phyloP scores from a whole-genome alignment of 768 basidiomycete genomes.

The Lenzites betulinus region DNA sequence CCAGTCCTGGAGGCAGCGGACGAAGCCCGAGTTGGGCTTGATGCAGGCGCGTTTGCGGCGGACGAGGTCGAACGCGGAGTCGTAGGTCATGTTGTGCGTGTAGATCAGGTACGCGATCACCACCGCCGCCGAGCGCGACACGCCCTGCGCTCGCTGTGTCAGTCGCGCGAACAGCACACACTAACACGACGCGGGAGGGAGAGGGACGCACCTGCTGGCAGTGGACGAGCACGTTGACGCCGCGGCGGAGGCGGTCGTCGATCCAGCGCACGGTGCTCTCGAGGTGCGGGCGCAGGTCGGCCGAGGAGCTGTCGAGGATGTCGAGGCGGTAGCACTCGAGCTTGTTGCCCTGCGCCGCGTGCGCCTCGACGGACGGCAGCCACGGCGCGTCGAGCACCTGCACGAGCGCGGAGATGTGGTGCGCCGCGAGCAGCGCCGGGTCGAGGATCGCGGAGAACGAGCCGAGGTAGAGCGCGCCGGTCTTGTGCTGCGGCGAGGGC shows the following conservation, averaged over 20 bases:
- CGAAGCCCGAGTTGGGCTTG: slow-evolving; percentile 80
- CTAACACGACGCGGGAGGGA: slow-evolving; percentile 1
- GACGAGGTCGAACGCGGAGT: slow-evolving; percentile 60
- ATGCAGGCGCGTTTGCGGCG: slow-evolving; percentile 69
- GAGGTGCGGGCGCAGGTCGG: slow-evolving; percentile 67
- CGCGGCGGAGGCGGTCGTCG: slow-evolving; percentile 56
- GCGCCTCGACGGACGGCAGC: slow-evolving; percentile 44
- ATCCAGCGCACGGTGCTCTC: slow-evolving; percentile 71
- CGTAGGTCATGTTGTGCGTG: slow-evolving; percentile 71
- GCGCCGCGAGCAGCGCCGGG: slow-evolving; percentile 47
- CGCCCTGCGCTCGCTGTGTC: slow-evolving; percentile 66
- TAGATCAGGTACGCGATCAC: slow-evolving; percentile 84
- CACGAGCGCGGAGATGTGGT: slow-evolving; percentile 60
- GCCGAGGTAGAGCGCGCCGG: slow-evolving; percentile 69
- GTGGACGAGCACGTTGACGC: slow-evolving; percentile 73
- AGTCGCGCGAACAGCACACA: too few species aligned
- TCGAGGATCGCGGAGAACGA: slow-evolving; percentile 65
- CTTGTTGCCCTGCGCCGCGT: slow-evolving; percentile 33
- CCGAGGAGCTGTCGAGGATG: slow-evolving; percentile 61
- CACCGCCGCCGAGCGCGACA: slow-evolving; percentile 76
- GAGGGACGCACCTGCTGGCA: slow-evolving; percentile 69
- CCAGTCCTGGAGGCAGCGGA: slow-evolving; percentile 40
- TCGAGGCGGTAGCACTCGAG: slow-evolving; percentile 62
- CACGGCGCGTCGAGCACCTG: slow-evolving; percentile 70
- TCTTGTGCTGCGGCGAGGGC: slow-evolving; percentile 28